phyloP scores from a whole-genome alignment of 768 basidiomycete species.

The Imleria badia region DNA sequence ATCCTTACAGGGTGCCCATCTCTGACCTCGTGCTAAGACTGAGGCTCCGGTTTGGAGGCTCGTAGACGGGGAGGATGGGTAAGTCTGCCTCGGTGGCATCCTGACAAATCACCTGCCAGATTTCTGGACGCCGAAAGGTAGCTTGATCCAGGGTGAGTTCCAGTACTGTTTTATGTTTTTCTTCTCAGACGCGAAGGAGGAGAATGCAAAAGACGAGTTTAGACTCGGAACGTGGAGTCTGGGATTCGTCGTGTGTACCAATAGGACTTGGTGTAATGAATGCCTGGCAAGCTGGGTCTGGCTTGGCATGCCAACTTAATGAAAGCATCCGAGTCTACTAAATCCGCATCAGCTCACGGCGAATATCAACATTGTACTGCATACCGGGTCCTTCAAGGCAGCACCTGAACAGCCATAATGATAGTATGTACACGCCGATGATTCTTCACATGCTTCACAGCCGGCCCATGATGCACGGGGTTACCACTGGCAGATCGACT shows the following conservation, averaged over 20 bases:
- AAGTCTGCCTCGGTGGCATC: slow-evolving; percentile 6
- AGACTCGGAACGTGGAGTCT: background rate
- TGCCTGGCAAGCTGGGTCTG: background rate
- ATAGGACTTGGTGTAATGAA: background rate
- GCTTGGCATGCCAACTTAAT: too few relatives aligned
- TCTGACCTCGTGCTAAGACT: background rate
- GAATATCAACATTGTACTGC: background rate
- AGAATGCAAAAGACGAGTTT: background rate
- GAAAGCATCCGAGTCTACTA: background rate
- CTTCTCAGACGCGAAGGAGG: background rate
- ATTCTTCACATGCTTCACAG: too few relatives aligned
- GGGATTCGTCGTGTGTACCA: background rate
- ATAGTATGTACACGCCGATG: too few relatives aligned
- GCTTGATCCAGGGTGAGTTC: slow-evolving; percentile 19
- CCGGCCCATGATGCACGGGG: too few relatives aligned
- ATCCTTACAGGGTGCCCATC: slow-evolving; percentile 3
- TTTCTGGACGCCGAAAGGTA: slow-evolving; percentile 9
- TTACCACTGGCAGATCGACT: too few relatives aligned
- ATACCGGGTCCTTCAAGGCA: background rate
- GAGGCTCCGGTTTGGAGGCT: slow-evolving; percentile 1
- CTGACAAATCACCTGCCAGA: slow-evolving; percentile 26
- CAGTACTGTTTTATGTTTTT: too few relatives aligned
- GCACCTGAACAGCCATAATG: too few relatives aligned
- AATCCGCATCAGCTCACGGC: background rate
- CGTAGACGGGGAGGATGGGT: slow-evolving; percentile 22